A percentile compares a stretch with the other conserved stretches of the same genome.
Conservation (phyloP, 768 basidiomycete species). For the Coprinopsis marcescibilis region DNA sequence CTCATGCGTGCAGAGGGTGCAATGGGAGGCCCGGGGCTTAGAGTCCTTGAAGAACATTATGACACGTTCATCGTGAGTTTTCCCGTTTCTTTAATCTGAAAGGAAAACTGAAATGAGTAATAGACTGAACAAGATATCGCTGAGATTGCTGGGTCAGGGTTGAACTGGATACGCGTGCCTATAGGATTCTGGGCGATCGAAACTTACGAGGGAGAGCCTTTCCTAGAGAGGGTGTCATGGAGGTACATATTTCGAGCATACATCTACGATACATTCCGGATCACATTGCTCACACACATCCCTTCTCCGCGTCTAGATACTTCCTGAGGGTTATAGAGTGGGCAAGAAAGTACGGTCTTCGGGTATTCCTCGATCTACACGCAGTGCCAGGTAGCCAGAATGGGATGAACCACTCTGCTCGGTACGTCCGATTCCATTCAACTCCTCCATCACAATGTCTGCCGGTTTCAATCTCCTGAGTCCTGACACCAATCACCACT, state of each 20-base stretch:
- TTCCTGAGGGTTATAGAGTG: constrained; percentile 71
- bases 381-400: constrained; percentile 78
- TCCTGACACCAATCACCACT: no score
- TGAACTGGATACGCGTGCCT: constrained; percentile 80
- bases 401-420: constrained; percentile 51
- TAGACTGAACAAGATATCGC: constrained; percentile 87
- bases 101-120: background rate
- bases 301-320: constrained; percentile 39
- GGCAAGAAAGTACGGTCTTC: constrained; percentile 87
- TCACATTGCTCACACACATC: no score
- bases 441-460: no score
- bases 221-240: constrained; percentile 70
- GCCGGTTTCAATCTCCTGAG: no score
- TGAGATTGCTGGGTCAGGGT: constrained; percentile 76
- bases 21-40: no score
- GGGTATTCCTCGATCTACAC: constrained; percentile 78
- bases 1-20: constrained; percentile 58
- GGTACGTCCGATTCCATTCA: no score
- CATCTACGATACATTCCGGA: no score
- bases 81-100: background rate
- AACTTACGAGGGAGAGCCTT: constrained; percentile 70
- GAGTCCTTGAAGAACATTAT: constrained; percentile 67
- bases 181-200: constrained; percentile 87
- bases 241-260: constrained; percentile 37
- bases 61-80: constrained; percentile 70